Evolutionary conservation across 2,329 filamentous ascomycete genomes (phyloP), one percentile per base, ranked within the genome.

Genomic region (Aureobasidium pullulans): DNA sequence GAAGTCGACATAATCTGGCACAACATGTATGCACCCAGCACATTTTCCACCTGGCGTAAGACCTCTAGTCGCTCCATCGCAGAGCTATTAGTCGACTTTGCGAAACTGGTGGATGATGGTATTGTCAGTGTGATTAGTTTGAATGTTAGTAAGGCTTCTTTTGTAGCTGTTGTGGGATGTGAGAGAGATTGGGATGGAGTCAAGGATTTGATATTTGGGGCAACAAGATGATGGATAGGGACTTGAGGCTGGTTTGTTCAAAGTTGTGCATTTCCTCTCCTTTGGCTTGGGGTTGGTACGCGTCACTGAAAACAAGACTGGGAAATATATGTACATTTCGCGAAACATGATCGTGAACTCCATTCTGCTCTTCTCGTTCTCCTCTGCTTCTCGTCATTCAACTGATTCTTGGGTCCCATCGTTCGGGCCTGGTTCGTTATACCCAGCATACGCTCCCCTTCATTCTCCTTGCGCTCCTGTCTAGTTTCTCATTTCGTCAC

Each of bases 1-100:
- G n/a, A 34, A 56, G 52, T 56, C n/a, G 52, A 56, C 5, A 32
- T 56, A 29, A 56, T 56, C 10, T 43, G 19, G 28, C 50, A 54
- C 50, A 54, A 54, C 29, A 54, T 44, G 37, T 54, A 40, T 23
- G 23, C 50, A 0, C 50, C 50, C 37, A 54, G 50, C 50, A 54
- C 50, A 8, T 54, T 54, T 16, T 4, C 15, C 13, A 43, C 39
- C 8, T 44, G 19, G 34, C 28, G 37, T 15, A 54, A 44, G 6
- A 5, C 6, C 0, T 54, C 50, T 8, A 23, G 3, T 6, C 50
- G 50, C 34, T 8, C 50, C 8, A 10, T 34, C 3, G 37, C 31
- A 23, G 15, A 42, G 9, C 16, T 54, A 2, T n/a, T 54, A 15
- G 5, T 34, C 31, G 50, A 44, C n/a, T 44, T 44, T 44, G 15